Conservation (phyloP, 2,329 filamentous ascomycete genomes). For the Talaromyces sp. region DNA sequence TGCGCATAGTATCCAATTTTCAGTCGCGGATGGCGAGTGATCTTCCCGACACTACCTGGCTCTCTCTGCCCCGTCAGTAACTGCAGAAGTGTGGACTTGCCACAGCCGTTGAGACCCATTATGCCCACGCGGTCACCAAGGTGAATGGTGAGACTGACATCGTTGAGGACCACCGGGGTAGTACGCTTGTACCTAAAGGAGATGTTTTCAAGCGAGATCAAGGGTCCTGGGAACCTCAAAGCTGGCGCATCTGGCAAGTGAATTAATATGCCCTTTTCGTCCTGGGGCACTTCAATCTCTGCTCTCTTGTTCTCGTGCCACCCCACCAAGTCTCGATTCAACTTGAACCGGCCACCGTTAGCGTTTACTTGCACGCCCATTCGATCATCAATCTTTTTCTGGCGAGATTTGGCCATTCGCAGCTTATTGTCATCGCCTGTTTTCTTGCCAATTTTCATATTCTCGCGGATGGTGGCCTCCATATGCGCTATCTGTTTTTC, state of each 20-base stretch:
- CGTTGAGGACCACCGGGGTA: conserved; percentile 50
- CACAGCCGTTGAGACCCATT: conserved; percentile 94
- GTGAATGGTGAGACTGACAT: conserved; percentile 63
- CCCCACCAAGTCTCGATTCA: conserved; percentile 67
- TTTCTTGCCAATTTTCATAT: conserved; percentile 67
- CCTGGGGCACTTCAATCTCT: conserved; percentile 65
- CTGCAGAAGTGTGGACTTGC: conserved; percentile 97
- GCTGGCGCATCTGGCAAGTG: conserved; percentile 60
- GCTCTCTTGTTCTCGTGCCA: conserved; percentile 55
- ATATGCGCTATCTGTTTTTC: conserved; percentile 77
- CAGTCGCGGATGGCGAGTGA: conserved; percentile 97
- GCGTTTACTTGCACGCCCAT: conserved; percentile 70
- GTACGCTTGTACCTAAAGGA: conserved; percentile 57
- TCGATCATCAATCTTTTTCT: conserved; percentile 78
- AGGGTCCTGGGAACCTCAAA: conserved; percentile 66
- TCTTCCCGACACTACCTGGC: conserved; percentile 73
- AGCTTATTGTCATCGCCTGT: conserved; percentile 80
- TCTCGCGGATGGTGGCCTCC: conserved; percentile 69
- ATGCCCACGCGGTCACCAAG: conserved; percentile 83
- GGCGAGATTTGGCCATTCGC: conserved; percentile 75
- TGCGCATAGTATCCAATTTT: conserved; percentile 99
- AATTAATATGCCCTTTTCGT: conserved; percentile 55
- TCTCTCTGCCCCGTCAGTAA: conserved; percentile 80
- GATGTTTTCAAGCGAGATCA: conserved; percentile 67
- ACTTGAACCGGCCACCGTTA: conserved; percentile 70